Evolutionary conservation across 2,329 filamentous ascomycete genomes (phyloP), one percentile per base, ranked within the genome.

Genomic region (Aspergillus fumigatiaffinis): DNA sequence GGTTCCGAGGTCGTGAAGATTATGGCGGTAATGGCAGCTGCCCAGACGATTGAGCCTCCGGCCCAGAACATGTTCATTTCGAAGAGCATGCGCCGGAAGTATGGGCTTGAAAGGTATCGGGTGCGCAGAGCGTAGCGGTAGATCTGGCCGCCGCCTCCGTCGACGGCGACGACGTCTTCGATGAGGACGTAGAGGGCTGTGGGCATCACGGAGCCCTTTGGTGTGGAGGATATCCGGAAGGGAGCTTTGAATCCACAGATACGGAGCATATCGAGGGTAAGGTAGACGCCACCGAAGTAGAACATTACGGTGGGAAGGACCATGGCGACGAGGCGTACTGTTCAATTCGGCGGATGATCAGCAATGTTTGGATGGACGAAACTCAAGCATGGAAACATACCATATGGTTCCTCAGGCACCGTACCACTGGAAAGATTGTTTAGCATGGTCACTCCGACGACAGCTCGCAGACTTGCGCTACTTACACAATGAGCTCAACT

Each of bases 161-260:
- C 87, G 44, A 89, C 87, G 4, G 84, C 85, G 14, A 87, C 80
- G 25, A 88, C 80, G 64, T 89, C 87, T 71, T 89, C 87, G 26
- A 88, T 82, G 29, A 89, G 78, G 51, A 86, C 87, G 63, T 87
- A 86, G 1, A 83, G 79, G 2, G 84, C 81, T 0, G 87, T 87
- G 3, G 82, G 79, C 56, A 87, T 82, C 4, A 71, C 74, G 17
- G 78, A 79, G 20, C 85, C 85, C 66, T 85, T 86, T 0, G 79
- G 79, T 0, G 84, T 84, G 1, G 86, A 88, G 53, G 84, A 87
- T 60, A 88, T 84, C 49, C 84, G 82, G 65, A 85, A 87, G 0
- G 84, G 85, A 0, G 85, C 81, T 64, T 74, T 76, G 60, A 67
- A 71, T n/a, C 76, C 74, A 54, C 65, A 62, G 44, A 72, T 70